Percentiles rank a stretch among this genome's conserved stretches.
Conservation (phyloP, 176 grass and related monocot species). For the Triticum dicoccoides region DNA sequence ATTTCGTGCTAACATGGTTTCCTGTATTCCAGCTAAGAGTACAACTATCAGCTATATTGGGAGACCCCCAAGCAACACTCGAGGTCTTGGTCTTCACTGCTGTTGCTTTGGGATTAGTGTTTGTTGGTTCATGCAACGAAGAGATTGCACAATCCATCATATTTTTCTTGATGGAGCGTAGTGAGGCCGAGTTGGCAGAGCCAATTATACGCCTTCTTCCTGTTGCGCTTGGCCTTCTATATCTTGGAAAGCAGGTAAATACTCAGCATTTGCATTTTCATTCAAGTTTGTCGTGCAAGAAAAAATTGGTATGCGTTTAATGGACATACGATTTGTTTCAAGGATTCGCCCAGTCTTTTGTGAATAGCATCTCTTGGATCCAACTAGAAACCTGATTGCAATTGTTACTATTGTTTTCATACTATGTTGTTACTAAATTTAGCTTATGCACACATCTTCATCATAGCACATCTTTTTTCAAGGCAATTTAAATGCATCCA, state of each 20-base stretch:
- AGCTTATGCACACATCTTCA: not conserved
- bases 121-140: constrained; percentile 96
- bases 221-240: constrained; percentile 92
- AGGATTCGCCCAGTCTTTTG: not conserved
- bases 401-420: not conserved
- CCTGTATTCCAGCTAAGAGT: constrained; percentile 59
- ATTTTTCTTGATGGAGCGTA: constrained; percentile 86
- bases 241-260: constrained; percentile 95
- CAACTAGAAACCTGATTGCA: not conserved
- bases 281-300: not conserved
- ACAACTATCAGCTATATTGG: constrained; percentile 70
- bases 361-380: not conserved
- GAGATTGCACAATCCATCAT: constrained; percentile 97
- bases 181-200: constrained; percentile 77
- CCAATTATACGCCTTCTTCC: constrained; percentile 82
- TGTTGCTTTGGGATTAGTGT: constrained; percentile 80
- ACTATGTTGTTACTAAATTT: constrained; percentile 2
- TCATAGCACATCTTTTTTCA: not conserved
- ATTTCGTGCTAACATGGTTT: constrained; percentile 31
- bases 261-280: not conserved
- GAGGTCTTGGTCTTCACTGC: constrained; percentile 93
- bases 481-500: not conserved
- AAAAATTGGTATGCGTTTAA: not conserved
- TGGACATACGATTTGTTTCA: not conserved
- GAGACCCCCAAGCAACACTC: constrained; percentile 71